These are phyloP conservation scores for Fraxinus floribunda DNA, from an alignment of 305 asterid species.

Conservation along the genomic window DNA sequence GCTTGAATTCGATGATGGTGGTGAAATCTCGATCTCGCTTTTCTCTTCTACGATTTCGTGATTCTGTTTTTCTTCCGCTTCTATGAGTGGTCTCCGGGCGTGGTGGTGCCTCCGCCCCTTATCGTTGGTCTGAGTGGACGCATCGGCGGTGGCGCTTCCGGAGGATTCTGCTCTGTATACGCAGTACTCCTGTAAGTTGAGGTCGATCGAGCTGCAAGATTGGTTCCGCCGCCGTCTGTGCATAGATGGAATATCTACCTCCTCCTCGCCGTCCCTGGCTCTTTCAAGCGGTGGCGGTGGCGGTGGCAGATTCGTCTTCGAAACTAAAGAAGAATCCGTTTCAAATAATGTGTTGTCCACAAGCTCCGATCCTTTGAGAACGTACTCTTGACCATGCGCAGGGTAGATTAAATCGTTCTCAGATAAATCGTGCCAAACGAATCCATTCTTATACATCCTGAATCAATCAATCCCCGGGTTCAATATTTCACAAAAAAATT, in stretches of 20 bases:
- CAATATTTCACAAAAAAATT: constrained; percentile 13
- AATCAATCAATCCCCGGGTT: not conserved
- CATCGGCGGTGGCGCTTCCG: constrained; percentile 51
- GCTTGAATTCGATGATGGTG: constrained; percentile 89
- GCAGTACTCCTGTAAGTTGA: constrained; percentile 58
- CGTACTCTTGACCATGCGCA: constrained; percentile 73
- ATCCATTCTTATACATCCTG: constrained; percentile 78
- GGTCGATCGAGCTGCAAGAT: constrained; percentile 79
- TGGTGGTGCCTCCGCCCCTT: constrained; percentile 51
- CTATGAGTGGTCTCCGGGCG: constrained; percentile 21
- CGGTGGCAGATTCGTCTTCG: not conserved
- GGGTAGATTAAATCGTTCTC: constrained; percentile 78
- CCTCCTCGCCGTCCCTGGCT: not conserved
- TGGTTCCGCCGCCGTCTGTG: constrained; percentile 60
- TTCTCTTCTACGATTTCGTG: constrained; percentile 37
- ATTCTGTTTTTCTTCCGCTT: not conserved
- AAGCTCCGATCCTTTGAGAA: constrained; percentile 84
- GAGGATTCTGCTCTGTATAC: constrained; percentile 59
- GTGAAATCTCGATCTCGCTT: constrained; percentile 53
- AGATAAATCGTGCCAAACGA: constrained; percentile 86
- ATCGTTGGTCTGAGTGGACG: constrained; percentile 80
- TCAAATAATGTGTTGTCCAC: constrained; percentile 27
- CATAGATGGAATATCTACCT: constrained; percentile 20
- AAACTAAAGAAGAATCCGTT: constrained; percentile 5
- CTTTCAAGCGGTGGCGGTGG: constrained; percentile 21